Percentiles rank a stretch among this genome's conserved stretches.
Evolutionary conservation across 1,284 basidiomycete genomes (phyloP).

Genomic region (Gomphus bonarii): DNA sequence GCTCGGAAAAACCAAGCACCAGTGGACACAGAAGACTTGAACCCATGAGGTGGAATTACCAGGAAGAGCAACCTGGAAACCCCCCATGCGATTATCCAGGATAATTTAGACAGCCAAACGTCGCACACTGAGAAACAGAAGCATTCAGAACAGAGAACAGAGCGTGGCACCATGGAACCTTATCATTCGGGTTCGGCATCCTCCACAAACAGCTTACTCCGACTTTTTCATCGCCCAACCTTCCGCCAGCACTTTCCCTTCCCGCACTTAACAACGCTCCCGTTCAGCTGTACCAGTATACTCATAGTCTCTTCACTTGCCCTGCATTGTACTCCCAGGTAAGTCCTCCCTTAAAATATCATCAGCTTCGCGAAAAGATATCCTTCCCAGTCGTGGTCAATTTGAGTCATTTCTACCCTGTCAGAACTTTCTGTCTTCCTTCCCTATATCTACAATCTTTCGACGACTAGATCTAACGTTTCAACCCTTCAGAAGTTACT

Average conservation of each 20-base stretch:
- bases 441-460: background rate
- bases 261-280: background rate
- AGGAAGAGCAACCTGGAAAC: background rate
- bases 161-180: background rate
- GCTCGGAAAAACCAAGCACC: background rate
- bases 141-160: background rate
- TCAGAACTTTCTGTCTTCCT: background rate
- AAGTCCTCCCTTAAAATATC: background rate
- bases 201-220: conserved; percentile 1
- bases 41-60: background rate
- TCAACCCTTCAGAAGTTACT: background rate
- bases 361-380: background rate
- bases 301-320: background rate
- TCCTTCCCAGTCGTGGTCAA: background rate
- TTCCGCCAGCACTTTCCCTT: background rate
- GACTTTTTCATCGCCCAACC: conserved; percentile 7
- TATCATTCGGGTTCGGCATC: conserved; percentile 9
- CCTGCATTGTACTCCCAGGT: background rate
- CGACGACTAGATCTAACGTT: background rate
- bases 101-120: background rate
- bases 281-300: background rate
- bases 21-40: background rate
- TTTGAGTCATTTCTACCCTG: background rate
- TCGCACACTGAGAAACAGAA: background rate
- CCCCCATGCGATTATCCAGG: background rate